Percentiles rank a stretch among this genome's conserved stretches.
Conservation (phyloP, 352 stramenopile species). For the Globisporangium cylindrosporum region DNA sequence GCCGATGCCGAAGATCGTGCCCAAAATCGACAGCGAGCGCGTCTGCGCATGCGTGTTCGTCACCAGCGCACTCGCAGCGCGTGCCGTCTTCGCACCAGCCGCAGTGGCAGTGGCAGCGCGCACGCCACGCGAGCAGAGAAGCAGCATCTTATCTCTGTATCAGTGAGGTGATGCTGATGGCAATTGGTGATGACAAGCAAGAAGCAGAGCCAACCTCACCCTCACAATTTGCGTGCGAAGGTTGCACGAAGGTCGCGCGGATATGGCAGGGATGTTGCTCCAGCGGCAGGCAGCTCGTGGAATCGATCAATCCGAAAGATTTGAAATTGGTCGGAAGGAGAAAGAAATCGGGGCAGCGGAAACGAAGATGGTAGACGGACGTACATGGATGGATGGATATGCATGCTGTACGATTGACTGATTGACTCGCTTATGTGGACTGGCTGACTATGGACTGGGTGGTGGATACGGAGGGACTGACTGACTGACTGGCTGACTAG, state of each 20-base stretch:
- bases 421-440: not conserved
- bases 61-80: not conserved
- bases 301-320: not conserved
- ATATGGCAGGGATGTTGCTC: not conserved
- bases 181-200: not conserved
- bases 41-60: slow-evolving; percentile 4
- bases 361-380: not conserved
- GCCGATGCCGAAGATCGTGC: slow-evolving; percentile 78
- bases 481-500: not conserved
- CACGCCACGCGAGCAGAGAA: not conserved
- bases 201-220: not conserved
- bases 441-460: not conserved
- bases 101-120: not conserved
- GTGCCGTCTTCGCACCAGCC: not conserved
- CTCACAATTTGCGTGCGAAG: not conserved
- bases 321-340: not conserved
- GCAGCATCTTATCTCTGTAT: slow-evolving; percentile 5
- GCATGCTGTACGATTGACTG: not conserved
- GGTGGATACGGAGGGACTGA: not conserved
- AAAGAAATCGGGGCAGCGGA: not conserved
- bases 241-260: slow-evolving; percentile 5
- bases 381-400: not conserved
- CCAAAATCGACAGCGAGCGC: slow-evolving; percentile 61
- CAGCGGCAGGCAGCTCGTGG: not conserved
- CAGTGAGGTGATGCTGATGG: slow-evolving; percentile 3